phyloP scores from a whole-genome alignment of 1,139 yeast genomes.

The Petasospora rhodanensis region DNA sequence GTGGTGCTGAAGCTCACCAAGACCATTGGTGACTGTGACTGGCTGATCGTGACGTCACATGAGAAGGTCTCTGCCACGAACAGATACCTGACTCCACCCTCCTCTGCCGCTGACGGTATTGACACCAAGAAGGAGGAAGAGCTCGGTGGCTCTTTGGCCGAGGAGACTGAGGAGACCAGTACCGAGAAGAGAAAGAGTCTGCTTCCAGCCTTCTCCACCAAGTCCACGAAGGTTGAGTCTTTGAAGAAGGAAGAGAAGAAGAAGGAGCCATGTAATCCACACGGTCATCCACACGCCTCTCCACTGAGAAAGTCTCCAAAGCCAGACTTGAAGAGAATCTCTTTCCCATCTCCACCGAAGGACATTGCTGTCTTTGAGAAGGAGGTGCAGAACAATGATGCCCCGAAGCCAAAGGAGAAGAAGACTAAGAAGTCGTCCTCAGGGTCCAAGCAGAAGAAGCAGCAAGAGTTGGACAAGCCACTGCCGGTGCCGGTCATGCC shows the following conservation, averaged over 20 bases:
- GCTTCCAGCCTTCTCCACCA: conserved; percentile 9
- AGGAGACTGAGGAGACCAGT: conserved; percentile 2
- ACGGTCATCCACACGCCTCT: conserved; percentile 12
- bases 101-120: conserved; percentile 14
- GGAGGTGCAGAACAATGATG: conserved; percentile 4
- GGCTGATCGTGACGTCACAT: conserved; percentile 31
- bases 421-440: conserved; percentile 1
- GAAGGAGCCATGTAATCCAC: conserved; percentile 7
- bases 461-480: conserved; percentile 9
- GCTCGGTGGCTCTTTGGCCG: conserved; percentile 14
- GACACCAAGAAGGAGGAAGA: conserved; percentile 17
- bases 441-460: conserved; percentile 1
- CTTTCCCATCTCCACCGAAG: conserved; percentile 17
- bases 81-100: conserved; percentile 25
- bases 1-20: conserved; percentile 30
- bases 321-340: conserved; percentile 18
- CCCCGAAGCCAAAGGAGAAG: conserved; percentile 2
- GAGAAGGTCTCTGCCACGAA: conserved; percentile 26
- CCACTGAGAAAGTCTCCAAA: conserved; percentile 16
- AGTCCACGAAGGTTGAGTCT: no score
- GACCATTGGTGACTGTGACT: conserved; percentile 33
- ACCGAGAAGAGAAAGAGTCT: conserved; percentile 7
- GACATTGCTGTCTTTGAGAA: conserved; percentile 16
- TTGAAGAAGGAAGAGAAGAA: no score
- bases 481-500: conserved; percentile 19